Base-by-base conservation (phyloP, 805 yeast species). In the Candida parachauliodes region DNA sequence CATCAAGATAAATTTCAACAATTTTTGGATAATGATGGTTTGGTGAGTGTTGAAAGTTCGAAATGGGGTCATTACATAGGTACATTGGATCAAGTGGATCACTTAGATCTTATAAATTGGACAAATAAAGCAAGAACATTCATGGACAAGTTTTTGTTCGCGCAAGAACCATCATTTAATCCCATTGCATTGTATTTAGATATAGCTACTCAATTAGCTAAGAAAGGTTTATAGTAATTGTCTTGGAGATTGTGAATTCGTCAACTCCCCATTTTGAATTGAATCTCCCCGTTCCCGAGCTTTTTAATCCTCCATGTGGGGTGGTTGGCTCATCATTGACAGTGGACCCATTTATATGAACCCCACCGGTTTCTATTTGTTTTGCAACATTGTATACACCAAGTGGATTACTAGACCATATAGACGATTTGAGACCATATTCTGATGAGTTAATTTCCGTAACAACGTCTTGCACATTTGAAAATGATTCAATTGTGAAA, bases 1-100 rank as follows among this genome's bases (percentile, higher is more conserved):
- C 33, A 27, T 17, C 29, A 18, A n/a, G 8, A 28, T 4, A 23
- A 31, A 17, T 28, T 46, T 40, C 39, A 38, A 32, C 34, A 33
- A 33, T 16, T 42, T 79, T 12, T 81, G 4, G 80, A 75, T 12
- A 88, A 87, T 54, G 97, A 88, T 60, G 97, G 97, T 0, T 59
- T 89, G 65, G 94, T 88, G 2, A 81, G 91, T 43, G 82, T 87
- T 2, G 62, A 68, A 26, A 83, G 93, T 41, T 66, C 94, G 1
- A 75, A 74, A 50, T 88, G 96, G 96, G 96, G 96, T 0, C 62
- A 77, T 31, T 86, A 84, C 57, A 54, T 79, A 46, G 97, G 96
- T 0, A 84, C 93, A 0, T 56, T 89, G 24, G 77, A 77, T 28
- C 73, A 79, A 45, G 87, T 83, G 2, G 96, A 88, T 59, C 97